These are phyloP conservation scores for Trichoderma lentiforme DNA, from an alignment of 2,329 filamentous ascomycete genomes.

Conservation along the genomic window DNA sequence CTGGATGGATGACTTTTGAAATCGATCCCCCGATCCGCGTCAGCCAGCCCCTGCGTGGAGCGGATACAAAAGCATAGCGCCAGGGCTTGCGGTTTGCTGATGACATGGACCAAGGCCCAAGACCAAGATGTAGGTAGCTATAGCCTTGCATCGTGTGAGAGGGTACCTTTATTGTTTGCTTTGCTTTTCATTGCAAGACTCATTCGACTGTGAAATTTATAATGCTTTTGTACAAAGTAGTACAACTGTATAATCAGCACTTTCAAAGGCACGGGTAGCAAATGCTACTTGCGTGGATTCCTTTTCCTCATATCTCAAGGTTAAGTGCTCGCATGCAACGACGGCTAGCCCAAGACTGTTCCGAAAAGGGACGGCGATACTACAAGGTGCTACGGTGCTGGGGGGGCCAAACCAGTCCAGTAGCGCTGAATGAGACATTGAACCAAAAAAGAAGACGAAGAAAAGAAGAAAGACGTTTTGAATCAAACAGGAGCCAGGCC, in stretches of 20 bases:
- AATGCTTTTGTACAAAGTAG: neutral
- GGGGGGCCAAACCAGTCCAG: neutral
- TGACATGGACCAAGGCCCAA: neutral
- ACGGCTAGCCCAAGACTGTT: neutral
- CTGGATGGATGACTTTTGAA: neutral
- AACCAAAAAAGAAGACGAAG: neutral
- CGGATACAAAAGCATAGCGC: constrained; percentile 14
- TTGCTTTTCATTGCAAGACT: neutral
- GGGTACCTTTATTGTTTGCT: neutral
- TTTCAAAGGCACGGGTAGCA: neutral
- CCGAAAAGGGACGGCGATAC: neutral
- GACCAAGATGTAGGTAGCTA: neutral
- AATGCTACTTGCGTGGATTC: neutral
- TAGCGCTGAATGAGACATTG: neutral
- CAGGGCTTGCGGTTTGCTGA: constrained; percentile 12
- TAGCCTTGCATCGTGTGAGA: constrained; percentile 3
- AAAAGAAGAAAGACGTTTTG: neutral
- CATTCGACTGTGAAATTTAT: neutral
- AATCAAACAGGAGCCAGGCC: neutral
- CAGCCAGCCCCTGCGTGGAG: constrained; percentile 16
- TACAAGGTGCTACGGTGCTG: neutral
- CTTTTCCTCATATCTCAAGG: neutral
- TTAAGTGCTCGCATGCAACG: constrained; percentile 14
- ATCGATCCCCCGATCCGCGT: constrained; percentile 17
- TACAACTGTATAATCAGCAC: neutral